phyloP scores from a whole-genome alignment of 2,329 filamentous ascomycete species.

The Trichoderma semiorbis region DNA sequence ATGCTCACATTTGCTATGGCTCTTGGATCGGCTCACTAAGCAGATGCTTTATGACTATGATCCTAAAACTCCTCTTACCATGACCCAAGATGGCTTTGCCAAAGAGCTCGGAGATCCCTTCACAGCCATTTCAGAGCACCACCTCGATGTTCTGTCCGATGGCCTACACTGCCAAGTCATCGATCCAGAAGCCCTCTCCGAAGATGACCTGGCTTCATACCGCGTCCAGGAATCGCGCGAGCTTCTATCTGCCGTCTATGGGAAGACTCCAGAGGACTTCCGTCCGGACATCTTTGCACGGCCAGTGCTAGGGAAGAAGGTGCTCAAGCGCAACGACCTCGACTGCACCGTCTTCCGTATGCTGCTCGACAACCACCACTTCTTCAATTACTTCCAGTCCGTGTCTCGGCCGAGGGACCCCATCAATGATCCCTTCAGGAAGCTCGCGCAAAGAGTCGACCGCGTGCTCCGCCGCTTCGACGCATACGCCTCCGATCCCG shows the following conservation, averaged over 20 bases:
- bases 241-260: slow-evolving; percentile 47
- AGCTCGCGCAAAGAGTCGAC: slow-evolving; percentile 46
- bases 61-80: slow-evolving; percentile 38
- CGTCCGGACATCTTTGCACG: slow-evolving; percentile 45
- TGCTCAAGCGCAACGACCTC: slow-evolving; percentile 44
- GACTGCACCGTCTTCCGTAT: slow-evolving; percentile 52
- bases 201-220: slow-evolving; percentile 31
- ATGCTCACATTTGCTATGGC: slow-evolving; percentile 53
- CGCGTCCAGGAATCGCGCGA: slow-evolving; percentile 50
- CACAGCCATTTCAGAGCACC: slow-evolving; percentile 46
- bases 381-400: slow-evolving; percentile 52
- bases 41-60: slow-evolving; percentile 44
- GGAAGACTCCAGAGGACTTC: slow-evolving; percentile 38
- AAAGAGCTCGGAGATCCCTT: slow-evolving; percentile 49
- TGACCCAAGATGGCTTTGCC: slow-evolving; percentile 43
- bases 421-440: slow-evolving; percentile 46
- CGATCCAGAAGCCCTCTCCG: slow-evolving; percentile 30
- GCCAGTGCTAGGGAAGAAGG: slow-evolving; percentile 29
- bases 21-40: slow-evolving; percentile 51
- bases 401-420: slow-evolving; percentile 43
- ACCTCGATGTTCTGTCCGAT: slow-evolving; percentile 50
- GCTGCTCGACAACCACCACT: slow-evolving; percentile 51
- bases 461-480: slow-evolving; percentile 46
- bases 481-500: slow-evolving; percentile 20
- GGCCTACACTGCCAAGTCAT: slow-evolving; percentile 48